Evolutionary conservation across 73 alveolate species (phyloP).

Genomic region (Blepharisma japonicum): DNA sequence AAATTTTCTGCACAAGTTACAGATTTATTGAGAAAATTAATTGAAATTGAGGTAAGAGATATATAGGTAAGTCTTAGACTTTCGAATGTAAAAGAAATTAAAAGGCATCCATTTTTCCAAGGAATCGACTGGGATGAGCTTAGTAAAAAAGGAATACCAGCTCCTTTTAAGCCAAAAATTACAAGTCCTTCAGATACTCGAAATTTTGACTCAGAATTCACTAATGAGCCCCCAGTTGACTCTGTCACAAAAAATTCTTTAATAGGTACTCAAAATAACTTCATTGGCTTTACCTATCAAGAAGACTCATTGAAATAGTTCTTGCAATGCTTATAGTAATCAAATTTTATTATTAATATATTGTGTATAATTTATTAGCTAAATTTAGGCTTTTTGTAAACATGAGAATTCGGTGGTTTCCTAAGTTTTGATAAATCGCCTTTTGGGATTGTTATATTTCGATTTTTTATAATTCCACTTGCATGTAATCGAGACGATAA

Average conservation of each 20-base stretch:
- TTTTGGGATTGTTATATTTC: constrained; percentile 19
- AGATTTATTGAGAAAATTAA: constrained; percentile 20
- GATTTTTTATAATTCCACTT: constrained; percentile 15
- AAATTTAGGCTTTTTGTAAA: too few relatives aligned
- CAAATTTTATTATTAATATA: too few relatives aligned
- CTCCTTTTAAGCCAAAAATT: too few relatives aligned
- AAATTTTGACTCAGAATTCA: too few relatives aligned
- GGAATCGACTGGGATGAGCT: constrained; percentile 71
- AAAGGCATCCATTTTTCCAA: constrained; percentile 73
- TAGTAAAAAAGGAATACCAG: constrained; percentile 17
- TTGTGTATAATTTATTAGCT: too few relatives aligned
- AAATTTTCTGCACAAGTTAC: constrained; percentile 67
- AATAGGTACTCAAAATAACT: too few relatives aligned
- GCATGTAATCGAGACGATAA: constrained; percentile 10
- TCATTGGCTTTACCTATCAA: too few relatives aligned
- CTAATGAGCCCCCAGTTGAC: too few relatives aligned
- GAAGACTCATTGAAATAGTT: too few relatives aligned
- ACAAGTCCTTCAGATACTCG: too few relatives aligned
- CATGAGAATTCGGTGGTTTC: neutral
- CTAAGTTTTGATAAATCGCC: neutral
- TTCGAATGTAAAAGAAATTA: constrained; percentile 66
- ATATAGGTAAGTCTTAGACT: constrained; percentile 72
- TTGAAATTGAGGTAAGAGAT: constrained; percentile 56
- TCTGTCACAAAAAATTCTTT: too few relatives aligned
- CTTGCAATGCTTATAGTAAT: too few relatives aligned